Percentiles rank a stretch among this genome's conserved stretches.
phyloP scores from a whole-genome alignment of 352 stramenopile genomes.

The Phytopythium cucurbitacearum region DNA sequence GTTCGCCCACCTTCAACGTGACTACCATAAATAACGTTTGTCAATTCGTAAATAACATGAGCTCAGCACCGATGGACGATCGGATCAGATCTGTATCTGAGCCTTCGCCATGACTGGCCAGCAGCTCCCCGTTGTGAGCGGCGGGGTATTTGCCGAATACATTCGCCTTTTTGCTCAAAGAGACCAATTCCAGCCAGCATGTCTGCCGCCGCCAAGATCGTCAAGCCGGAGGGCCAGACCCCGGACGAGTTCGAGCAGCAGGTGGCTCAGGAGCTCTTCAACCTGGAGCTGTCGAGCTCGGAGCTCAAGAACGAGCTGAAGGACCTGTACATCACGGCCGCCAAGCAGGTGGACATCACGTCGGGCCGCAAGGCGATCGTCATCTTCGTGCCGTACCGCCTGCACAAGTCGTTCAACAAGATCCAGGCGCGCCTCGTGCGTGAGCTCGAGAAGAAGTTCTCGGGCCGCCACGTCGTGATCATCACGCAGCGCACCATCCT shows the following conservation, averaged over 20 bases:
- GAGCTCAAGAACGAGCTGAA: conserved; percentile 98
- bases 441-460: conserved; percentile 99
- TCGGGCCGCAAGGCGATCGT: conserved; percentile 97
- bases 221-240: conserved; percentile 83
- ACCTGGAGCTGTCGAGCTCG: conserved; percentile 90
- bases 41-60: not conserved
- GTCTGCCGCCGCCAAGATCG: conserved; percentile 70
- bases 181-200: conserved; percentile 41
- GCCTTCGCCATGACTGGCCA: conserved; percentile 21
- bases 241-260: conserved; percentile 88
- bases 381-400: conserved; percentile 98
- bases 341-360: conserved; percentile 98
- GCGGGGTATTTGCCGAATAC: conserved; percentile 24
- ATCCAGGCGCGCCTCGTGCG: conserved; percentile 97
- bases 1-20: not conserved
- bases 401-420: conserved; percentile 98
- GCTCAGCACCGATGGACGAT: not conserved
- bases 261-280: conserved; percentile 83
- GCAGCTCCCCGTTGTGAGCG: conserved; percentile 4
- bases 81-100: conserved; percentile 20
- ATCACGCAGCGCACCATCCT: conserved; percentile 99
- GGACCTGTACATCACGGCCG: conserved; percentile 98
- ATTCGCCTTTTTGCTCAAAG: conserved; percentile 54
- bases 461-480: conserved; percentile 97
- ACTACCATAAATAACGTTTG: not conserved